A percentile compares a stretch with the other conserved stretches of the same genome.
These are phyloP conservation scores for Laguncularia racemosa DNA, from an alignment of 345 rosid species.

Conservation along the genomic window DNA sequence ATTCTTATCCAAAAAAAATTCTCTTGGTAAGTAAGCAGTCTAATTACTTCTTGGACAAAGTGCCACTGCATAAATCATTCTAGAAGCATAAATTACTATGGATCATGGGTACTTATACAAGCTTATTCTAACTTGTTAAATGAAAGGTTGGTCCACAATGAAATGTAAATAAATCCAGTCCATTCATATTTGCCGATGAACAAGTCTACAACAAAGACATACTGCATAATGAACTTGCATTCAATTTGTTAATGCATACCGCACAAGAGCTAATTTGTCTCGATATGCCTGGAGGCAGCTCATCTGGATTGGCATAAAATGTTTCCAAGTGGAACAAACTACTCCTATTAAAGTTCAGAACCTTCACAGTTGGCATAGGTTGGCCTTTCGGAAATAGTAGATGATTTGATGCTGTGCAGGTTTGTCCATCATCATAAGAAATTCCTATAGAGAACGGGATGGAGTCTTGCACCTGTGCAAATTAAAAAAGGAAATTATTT, in stretches of 20 bases:
- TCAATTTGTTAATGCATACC: slow-evolving; percentile 15
- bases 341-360: slow-evolving; percentile 35
- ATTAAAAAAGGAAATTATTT: background rate
- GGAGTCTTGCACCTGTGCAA: slow-evolving; percentile 49
- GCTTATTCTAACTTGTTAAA: no score
- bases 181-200: no score
- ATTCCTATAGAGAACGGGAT: slow-evolving; percentile 48
- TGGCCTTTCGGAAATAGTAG: slow-evolving; percentile 43
- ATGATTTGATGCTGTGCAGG: slow-evolving; percentile 22
- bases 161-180: no score
- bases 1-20: no score
- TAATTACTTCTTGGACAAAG: no score
- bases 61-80: no score
- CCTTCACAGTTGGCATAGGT: slow-evolving; percentile 38
- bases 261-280: slow-evolving; percentile 32
- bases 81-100: no score
- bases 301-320: slow-evolving; percentile 36
- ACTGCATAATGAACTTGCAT: no score
- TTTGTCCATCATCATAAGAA: slow-evolving; percentile 28
- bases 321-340: slow-evolving; percentile 36
- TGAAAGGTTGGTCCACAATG: no score
- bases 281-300: slow-evolving; percentile 32
- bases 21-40: no score
- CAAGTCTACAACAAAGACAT: no score
- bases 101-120: no score